These are phyloP conservation scores for Aspergillus flavus DNA, from an alignment of 2,329 filamentous ascomycete species.

Conservation along the genomic window DNA sequence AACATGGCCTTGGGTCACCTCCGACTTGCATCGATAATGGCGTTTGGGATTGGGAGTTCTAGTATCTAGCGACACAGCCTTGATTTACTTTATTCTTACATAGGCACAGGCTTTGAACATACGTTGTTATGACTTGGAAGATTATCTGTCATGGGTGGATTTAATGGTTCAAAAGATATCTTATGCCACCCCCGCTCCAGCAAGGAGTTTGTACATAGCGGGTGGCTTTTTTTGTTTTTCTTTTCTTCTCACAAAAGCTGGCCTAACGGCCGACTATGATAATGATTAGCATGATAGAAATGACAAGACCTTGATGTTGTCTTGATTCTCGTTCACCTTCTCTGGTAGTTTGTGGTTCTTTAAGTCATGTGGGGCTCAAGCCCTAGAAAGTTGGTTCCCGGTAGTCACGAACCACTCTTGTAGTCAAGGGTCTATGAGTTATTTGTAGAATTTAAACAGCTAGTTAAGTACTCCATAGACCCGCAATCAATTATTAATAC, in stretches of 20 bases:
- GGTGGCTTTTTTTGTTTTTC: slow-evolving; percentile 3
- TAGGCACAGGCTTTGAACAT: slow-evolving; percentile 13
- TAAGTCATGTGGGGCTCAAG: slow-evolving; percentile 2
- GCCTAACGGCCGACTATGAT: slow-evolving; percentile 14
- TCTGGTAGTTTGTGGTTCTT: background rate
- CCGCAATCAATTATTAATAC: background rate
- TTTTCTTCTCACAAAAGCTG: background rate
- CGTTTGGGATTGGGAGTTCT: slow-evolving; percentile 20
- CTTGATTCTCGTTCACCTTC: background rate
- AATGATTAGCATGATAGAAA: slow-evolving; percentile 27
- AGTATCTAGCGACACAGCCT: slow-evolving; percentile 22
- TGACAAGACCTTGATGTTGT: slow-evolving; percentile 12
- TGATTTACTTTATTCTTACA: slow-evolving; percentile 13
- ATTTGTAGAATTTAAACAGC: background rate
- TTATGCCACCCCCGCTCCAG: slow-evolving; percentile 11
- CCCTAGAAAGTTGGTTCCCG: slow-evolving; percentile 3
- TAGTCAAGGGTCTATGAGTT: background rate
- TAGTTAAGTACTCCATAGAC: background rate
- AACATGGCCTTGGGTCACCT: slow-evolving; percentile 8
- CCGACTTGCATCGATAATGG: slow-evolving; percentile 21
- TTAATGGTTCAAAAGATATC: slow-evolving; percentile 15
- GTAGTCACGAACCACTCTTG: background rate
- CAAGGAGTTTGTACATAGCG: slow-evolving; percentile 22
- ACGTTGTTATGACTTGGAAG: slow-evolving; percentile 22
- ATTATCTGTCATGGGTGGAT: slow-evolving; percentile 5